These are phyloP conservation scores for Orbilia brochopaga DNA, from an alignment of 2,329 filamentous ascomycete species.

Conservation along the genomic window DNA sequence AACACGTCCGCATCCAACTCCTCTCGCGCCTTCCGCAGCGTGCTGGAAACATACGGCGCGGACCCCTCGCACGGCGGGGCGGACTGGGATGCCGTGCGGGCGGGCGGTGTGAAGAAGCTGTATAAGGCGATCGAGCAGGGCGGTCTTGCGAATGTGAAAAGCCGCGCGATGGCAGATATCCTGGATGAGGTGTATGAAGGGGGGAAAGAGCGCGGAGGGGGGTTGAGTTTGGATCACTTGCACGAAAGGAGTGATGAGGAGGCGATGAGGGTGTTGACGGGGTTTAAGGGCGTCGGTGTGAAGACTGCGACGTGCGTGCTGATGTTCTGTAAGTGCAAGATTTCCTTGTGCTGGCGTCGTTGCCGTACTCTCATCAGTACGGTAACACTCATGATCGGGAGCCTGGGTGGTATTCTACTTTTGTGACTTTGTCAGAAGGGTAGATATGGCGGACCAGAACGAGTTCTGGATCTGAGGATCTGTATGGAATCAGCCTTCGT, in stretches of 20 bases:
- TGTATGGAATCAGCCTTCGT: too few relatives aligned
- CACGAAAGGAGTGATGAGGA: constrained; percentile 60
- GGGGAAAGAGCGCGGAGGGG: constrained; percentile 61
- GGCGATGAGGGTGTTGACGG: constrained; percentile 63
- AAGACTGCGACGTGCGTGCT: constrained; percentile 65
- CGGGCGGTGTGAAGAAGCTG: constrained; percentile 67
- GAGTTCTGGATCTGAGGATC: too few relatives aligned
- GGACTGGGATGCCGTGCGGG: constrained; percentile 74
- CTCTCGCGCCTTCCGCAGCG: constrained; percentile 69
- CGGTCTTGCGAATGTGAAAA: constrained; percentile 74
- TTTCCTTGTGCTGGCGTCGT: too few relatives aligned
- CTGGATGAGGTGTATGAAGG: constrained; percentile 74
- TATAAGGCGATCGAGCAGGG: constrained; percentile 72
- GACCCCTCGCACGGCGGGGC: constrained; percentile 67
- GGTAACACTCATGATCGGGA: too few relatives aligned
- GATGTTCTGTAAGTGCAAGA: constrained; percentile 60
- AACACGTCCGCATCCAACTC: constrained; percentile 66
- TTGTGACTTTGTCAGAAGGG: too few relatives aligned
- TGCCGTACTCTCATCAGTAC: too few relatives aligned
- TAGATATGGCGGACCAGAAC: too few relatives aligned
- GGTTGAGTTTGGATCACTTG: constrained; percentile 62
- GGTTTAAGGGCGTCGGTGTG: constrained; percentile 63
- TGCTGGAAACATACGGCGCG: constrained; percentile 62
- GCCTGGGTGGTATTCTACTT: too few relatives aligned
- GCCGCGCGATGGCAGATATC: constrained; percentile 74